Evolutionary conservation across 768 basidiomycete genomes (phyloP).

Genomic region (Lactarius hatsudake): DNA sequence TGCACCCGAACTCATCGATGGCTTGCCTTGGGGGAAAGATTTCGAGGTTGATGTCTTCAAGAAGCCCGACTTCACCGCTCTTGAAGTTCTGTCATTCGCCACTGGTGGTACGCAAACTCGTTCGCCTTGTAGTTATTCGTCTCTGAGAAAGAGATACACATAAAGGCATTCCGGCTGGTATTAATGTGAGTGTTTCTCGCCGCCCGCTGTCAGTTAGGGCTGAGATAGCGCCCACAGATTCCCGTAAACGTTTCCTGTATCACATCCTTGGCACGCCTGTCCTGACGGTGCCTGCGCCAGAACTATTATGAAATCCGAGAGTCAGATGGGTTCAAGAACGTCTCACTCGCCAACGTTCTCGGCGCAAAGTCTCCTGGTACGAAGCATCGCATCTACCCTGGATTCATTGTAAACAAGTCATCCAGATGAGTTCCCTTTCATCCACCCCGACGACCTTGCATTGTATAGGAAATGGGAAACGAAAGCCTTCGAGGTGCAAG

Average conservation of each 20-base stretch:
- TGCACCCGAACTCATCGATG: slow-evolving; percentile 78
- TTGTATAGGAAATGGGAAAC: slow-evolving; percentile 78
- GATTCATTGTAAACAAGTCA: not conserved
- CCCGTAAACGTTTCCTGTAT: slow-evolving; percentile 43
- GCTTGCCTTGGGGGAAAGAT: slow-evolving; percentile 71
- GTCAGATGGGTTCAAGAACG: slow-evolving; percentile 84
- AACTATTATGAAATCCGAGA: slow-evolving; percentile 87
- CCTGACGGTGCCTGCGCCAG: slow-evolving; percentile 32
- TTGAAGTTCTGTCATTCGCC: slow-evolving; percentile 79
- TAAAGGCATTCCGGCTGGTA: slow-evolving; percentile 79
- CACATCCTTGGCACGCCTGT: not conserved
- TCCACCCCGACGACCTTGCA: slow-evolving; percentile 72
- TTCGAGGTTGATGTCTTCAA: slow-evolving; percentile 59
- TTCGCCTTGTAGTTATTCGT: not conserved
- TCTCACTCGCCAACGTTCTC: slow-evolving; percentile 80
- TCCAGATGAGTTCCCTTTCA: slow-evolving; percentile 67
- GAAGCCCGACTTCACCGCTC: slow-evolving; percentile 84
- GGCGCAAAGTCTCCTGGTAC: slow-evolving; percentile 83
- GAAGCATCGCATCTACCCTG: slow-evolving; percentile 22
- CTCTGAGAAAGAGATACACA: not conserved
- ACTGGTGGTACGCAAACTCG: slow-evolving; percentile 60
- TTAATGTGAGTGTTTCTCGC: slow-evolving; percentile 53
- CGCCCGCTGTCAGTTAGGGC: slow-evolving; percentile 3
- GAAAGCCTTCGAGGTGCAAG: slow-evolving; percentile 80
- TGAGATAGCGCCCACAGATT: slow-evolving; percentile 44